phyloP scores from a whole-genome alignment of 1,284 basidiomycete genomes.

The Phlebopus sp. region DNA sequence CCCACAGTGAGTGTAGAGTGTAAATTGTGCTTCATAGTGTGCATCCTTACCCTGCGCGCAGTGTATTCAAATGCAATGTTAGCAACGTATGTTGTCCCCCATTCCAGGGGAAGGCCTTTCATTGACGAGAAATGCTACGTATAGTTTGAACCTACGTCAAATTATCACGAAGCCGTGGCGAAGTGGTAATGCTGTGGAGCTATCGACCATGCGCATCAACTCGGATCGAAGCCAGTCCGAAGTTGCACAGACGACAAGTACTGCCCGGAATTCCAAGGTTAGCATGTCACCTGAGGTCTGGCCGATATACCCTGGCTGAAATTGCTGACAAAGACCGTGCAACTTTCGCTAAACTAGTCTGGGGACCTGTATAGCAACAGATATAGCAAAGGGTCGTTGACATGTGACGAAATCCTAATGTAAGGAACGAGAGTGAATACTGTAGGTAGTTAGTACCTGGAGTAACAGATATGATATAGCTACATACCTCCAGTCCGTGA shows the following conservation, averaged over 20 bases:
- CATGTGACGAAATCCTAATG: too few relatives aligned
- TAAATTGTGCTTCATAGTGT: not conserved
- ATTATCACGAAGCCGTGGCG: not conserved
- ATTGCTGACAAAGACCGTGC: not conserved
- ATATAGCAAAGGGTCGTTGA: too few relatives aligned
- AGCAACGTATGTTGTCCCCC: not conserved
- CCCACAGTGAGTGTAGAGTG: not conserved
- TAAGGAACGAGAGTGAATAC: too few relatives aligned
- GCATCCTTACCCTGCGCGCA: not conserved
- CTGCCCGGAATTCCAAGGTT: not conserved
- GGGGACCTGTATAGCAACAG: not conserved
- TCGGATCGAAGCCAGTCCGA: not conserved
- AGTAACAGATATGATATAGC: too few relatives aligned
- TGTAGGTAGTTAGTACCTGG: too few relatives aligned
- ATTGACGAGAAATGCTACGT: too few relatives aligned
- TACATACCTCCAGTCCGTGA: too few relatives aligned
- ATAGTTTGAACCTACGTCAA: constrained; percentile 2
- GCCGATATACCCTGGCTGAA: not conserved
- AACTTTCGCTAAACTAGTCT: not conserved
- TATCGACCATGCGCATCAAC: not conserved
- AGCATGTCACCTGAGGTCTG: not conserved
- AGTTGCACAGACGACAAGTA: not conserved
- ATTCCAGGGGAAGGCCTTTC: too few relatives aligned
- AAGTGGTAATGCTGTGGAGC: not conserved
- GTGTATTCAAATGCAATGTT: constrained; percentile 1